Evolutionary conservation across 2,329 filamentous ascomycete genomes (phyloP).

Genomic region (Dryadomyces sulphureus): DNA sequence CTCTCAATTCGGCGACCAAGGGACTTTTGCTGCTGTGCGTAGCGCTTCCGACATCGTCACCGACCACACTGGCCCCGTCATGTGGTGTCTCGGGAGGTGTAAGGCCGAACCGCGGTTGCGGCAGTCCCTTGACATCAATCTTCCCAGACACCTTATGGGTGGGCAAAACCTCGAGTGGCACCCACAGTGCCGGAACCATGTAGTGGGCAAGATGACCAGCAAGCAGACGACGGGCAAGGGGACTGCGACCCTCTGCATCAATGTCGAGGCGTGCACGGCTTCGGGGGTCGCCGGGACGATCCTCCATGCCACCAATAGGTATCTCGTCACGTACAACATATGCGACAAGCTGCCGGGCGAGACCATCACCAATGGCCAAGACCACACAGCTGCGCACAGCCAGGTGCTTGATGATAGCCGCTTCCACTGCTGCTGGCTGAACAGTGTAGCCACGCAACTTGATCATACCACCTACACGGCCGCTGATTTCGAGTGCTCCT

Average conservation of each 20-base stretch:
- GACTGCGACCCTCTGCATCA: constrained; percentile 57
- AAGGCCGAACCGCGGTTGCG: constrained; percentile 34
- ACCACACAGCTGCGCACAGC: constrained; percentile 61
- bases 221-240: constrained; percentile 49
- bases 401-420: constrained; percentile 52
- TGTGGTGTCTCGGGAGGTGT: constrained; percentile 24
- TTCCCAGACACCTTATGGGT: constrained; percentile 71
- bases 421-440: constrained; percentile 63
- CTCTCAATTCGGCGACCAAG: constrained; percentile 49
- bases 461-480: constrained; percentile 65
- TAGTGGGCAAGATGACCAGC: constrained; percentile 59
- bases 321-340: constrained; percentile 55
- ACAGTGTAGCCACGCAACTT: constrained; percentile 68
- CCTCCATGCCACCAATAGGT: constrained; percentile 25
- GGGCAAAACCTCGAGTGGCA: constrained; percentile 54
- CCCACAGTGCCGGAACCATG: constrained; percentile 71
- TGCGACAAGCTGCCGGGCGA: constrained; percentile 61
- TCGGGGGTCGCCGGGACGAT: constrained; percentile 8
- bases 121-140: constrained; percentile 57
- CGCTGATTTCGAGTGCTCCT: constrained; percentile 60
- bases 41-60: background rate
- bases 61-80: constrained; percentile 7
- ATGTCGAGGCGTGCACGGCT: constrained; percentile 49
- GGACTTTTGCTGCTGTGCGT: constrained; percentile 41
- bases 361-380: constrained; percentile 57